Evolutionary conservation across 2,329 filamentous ascomycete genomes (phyloP).

Genomic region (Zelopaecilomyces penicillatus): DNA sequence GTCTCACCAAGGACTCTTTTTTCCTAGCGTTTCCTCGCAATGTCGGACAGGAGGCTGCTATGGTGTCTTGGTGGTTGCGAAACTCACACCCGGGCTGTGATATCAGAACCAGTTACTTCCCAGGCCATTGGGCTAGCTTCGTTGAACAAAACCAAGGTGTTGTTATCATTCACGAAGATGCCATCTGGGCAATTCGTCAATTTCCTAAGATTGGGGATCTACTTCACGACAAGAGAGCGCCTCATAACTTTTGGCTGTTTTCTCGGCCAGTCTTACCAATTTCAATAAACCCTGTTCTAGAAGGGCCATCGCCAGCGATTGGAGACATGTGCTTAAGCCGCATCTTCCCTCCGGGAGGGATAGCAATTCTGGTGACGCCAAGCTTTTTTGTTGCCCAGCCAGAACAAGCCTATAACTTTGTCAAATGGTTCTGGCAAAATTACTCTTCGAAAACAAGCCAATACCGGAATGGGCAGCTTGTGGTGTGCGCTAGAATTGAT

Average conservation of each 20-base stretch:
- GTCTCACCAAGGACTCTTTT: constrained; percentile 22
- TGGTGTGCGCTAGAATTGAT: constrained; percentile 20
- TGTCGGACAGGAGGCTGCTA: constrained; percentile 23
- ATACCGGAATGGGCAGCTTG: constrained; percentile 17
- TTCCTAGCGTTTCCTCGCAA: constrained; percentile 42
- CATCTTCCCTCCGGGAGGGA: constrained; percentile 22
- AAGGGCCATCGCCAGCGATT: constrained; percentile 3
- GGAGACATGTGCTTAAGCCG: constrained; percentile 19
- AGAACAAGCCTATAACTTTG: constrained; percentile 22
- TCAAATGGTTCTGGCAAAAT: constrained; percentile 27
- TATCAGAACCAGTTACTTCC: constrained; percentile 31
- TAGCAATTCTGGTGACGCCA: constrained; percentile 31
- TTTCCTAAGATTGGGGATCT: constrained; percentile 30
- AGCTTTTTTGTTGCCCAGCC: constrained; percentile 34
- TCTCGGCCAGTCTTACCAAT: constrained; percentile 20
- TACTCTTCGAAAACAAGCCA: constrained; percentile 9
- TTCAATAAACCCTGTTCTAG: constrained; percentile 10
- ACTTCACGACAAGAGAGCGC: constrained; percentile 20
- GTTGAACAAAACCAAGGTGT: constrained; percentile 17
- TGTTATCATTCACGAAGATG: constrained; percentile 39
- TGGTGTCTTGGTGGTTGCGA: constrained; percentile 38
- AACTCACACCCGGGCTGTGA: constrained; percentile 29
- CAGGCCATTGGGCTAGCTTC: constrained; percentile 43
- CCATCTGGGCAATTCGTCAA: constrained; percentile 26
- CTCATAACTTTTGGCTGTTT: constrained; percentile 33